Conservation (phyloP, 2,329 filamentous ascomycete species). For the Chaetomium sp. region DNA sequence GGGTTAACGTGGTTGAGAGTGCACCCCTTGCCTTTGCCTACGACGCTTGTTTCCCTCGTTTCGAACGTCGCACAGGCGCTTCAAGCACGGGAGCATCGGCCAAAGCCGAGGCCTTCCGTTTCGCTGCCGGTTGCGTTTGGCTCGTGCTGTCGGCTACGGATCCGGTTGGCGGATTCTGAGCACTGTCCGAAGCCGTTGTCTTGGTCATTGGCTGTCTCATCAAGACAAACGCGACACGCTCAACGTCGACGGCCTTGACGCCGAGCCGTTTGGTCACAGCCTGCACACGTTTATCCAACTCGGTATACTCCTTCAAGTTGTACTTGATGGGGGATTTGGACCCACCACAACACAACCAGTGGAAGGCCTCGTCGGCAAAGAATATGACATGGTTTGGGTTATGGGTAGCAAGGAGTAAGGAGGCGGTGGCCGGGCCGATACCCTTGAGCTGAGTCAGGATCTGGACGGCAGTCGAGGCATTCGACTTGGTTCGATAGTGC, state of each 20-base stretch:
- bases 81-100: conserved; percentile 14
- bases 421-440: conserved; percentile 73
- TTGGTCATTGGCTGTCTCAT: conserved; percentile 36
- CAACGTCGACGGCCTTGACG: conserved; percentile 55
- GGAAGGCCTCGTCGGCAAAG: conserved; percentile 74
- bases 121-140: conserved; percentile 16
- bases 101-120: conserved; percentile 10
- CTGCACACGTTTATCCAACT: conserved; percentile 41
- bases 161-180: conserved; percentile 7
- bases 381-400: conserved; percentile 57
- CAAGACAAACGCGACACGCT: conserved; percentile 65
- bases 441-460: conserved; percentile 58
- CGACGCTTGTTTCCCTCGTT: conserved; percentile 22
- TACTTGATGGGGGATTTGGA: conserved; percentile 57
- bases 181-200: neutral
- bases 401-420: conserved; percentile 62
- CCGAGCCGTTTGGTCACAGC: conserved; percentile 42
- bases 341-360: conserved; percentile 59
- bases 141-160: conserved; percentile 8
- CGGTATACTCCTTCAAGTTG: conserved; percentile 58
- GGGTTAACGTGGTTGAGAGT: conserved; percentile 11
- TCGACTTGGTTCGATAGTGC: conserved; percentile 34
- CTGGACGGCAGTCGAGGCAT: conserved; percentile 40
- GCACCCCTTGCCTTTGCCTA: neutral
- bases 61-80: conserved; percentile 19